These are phyloP conservation scores for Solanum chilense DNA, from an alignment of 257 asterid species.

Conservation along the genomic window DNA sequence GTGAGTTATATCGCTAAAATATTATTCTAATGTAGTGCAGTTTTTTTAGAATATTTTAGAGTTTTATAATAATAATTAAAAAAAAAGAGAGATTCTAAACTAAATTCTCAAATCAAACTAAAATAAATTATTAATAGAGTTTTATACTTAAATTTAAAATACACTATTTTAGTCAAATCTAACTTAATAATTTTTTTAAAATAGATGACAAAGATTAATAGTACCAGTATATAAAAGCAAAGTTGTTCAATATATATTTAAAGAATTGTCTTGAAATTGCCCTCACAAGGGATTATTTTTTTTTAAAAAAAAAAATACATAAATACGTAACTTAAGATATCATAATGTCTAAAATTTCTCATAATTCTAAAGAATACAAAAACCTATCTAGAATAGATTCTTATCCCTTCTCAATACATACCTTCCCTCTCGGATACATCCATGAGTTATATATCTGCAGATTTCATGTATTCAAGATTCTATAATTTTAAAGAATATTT, in stretches of 20 bases:
- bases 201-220: not conserved
- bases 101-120: not conserved
- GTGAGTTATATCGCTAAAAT: no score
- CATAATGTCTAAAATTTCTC: no score
- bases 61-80: no score
- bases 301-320: no score
- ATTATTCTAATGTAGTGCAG: not conserved
- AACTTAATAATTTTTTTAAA: not conserved
- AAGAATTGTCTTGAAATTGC: not conserved
- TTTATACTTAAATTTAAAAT: no score
- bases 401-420: not conserved
- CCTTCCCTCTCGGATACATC: not conserved
- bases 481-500: no score
- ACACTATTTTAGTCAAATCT: not conserved
- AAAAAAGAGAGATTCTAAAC: no score
- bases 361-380: no score
- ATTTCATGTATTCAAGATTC: fast-evolving
- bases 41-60: not conserved
- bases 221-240: not conserved
- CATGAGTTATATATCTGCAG: not conserved
- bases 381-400: no score
- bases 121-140: no score
- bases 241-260: not conserved
- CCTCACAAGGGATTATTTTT: not conserved
- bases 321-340: no score